Evolutionary conservation across 2,329 filamentous ascomycete genomes (phyloP).

Genomic region (Huntiella moniliformis): DNA sequence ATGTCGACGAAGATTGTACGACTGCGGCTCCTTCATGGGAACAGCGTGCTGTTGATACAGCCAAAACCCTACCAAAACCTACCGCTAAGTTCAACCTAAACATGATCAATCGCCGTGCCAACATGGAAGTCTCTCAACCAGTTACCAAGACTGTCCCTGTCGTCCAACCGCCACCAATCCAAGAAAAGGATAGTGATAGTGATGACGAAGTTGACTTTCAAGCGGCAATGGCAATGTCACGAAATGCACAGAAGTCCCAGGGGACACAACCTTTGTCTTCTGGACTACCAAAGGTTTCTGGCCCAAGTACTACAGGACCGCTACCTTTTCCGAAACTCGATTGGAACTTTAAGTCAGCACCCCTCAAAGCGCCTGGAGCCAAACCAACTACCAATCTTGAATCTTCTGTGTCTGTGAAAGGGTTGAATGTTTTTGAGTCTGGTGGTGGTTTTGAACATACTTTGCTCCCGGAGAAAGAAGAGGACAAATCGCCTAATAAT

Average conservation of each 20-base stretch:
- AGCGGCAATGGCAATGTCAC: constrained; percentile 39
- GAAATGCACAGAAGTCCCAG: constrained; percentile 19
- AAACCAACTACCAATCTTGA: background rate
- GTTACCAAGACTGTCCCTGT: constrained; percentile 39
- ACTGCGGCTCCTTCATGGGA: constrained; percentile 31
- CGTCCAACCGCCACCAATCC: constrained; percentile 17
- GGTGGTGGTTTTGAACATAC: constrained; percentile 7
- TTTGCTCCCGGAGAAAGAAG: background rate
- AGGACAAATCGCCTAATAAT: constrained; percentile 21
- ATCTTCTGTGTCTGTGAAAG: background rate
- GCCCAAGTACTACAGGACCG: constrained; percentile 48
- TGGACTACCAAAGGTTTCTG: constrained; percentile 1
- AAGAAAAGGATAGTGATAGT: constrained; percentile 40
- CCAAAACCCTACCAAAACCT: constrained; percentile 31
- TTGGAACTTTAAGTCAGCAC: constrained; percentile 20
- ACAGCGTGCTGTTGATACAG: constrained; percentile 31
- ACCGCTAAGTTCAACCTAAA: constrained; percentile 12
- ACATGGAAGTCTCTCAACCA: constrained; percentile 45
- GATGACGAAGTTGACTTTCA: constrained; percentile 65
- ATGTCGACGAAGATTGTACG: constrained; percentile 31
- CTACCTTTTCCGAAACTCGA: constrained; percentile 80
- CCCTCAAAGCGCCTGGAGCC: background rate
- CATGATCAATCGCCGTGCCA: constrained; percentile 8
- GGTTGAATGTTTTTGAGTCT: background rate
- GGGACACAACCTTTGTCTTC: background rate